Conservation (phyloP, 192 early-diverging fungal species). For the Rhizoclosmatium globosum region DNA sequence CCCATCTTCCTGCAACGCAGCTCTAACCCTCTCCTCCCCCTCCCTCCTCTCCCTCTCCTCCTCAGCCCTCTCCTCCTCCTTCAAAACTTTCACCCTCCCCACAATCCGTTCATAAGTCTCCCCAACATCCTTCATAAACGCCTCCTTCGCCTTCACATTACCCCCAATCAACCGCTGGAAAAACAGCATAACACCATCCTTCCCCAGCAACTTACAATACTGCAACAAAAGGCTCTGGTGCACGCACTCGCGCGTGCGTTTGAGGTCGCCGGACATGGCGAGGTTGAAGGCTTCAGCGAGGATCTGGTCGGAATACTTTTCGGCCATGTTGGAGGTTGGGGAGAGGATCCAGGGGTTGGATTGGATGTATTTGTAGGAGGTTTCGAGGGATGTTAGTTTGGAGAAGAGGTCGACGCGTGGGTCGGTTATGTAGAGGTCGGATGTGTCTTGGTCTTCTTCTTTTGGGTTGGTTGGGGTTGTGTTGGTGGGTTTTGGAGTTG, state of each 20-base stretch:
- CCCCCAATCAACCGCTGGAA: constrained; percentile 74
- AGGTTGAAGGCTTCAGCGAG: constrained; percentile 83
- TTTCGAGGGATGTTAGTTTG: constrained; percentile 33
- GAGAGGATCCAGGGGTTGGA: constrained; percentile 73
- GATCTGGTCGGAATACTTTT: constrained; percentile 81
- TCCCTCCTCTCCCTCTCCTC: constrained; percentile 58
- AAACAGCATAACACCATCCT: constrained; percentile 85
- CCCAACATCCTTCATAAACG: constrained; percentile 89
- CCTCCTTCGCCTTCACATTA: constrained; percentile 66
- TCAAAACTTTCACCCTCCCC: constrained; percentile 75
- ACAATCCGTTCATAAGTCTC: constrained; percentile 84
- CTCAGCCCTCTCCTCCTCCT: constrained; percentile 58
- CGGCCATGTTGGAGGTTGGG: constrained; percentile 31
- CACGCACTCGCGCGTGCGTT: constrained; percentile 77
- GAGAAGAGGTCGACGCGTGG: constrained; percentile 42
- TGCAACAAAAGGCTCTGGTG: constrained; percentile 84
- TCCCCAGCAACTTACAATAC: constrained; percentile 84
- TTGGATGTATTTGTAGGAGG: constrained; percentile 64
- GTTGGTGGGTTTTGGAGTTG: background rate
- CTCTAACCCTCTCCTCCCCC: constrained; percentile 66
- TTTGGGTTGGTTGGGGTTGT: background rate
- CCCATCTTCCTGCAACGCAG: constrained; percentile 80
- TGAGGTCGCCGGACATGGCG: constrained; percentile 75
- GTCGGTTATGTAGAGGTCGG: constrained; percentile 48
- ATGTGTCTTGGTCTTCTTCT: constrained; percentile 43